Base-by-base conservation (phyloP, 208 protist species). In the Herpetomonas samuelpessoai region DNA sequence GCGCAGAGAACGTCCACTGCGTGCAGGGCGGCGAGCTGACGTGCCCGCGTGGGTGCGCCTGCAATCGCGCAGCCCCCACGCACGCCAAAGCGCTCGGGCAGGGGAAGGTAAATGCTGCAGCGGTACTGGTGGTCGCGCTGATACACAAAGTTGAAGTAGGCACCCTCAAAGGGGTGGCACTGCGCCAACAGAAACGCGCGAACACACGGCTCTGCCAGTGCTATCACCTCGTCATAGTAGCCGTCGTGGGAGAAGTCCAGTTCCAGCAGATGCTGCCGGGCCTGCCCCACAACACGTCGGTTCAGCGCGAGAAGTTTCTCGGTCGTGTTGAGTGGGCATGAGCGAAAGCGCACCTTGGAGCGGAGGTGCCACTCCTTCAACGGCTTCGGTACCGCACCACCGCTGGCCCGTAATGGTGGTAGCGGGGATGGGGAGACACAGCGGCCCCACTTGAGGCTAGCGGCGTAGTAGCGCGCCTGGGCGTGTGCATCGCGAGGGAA, bases 61-160 rank as follows among this genome's bases (percentile, higher is more conserved):
- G 54, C 81, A 30, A 92, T 81, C 12, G 69, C 68, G 59, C 68
- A 85, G n/a, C 79, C 85, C 25, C 85, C 85, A 26, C 85, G 85
- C 10, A 87, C 54, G 39, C 85, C 85, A 48, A 77, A 88, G 22
- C 45, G 46, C 28, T 72, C 66, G n/a, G 85, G 79, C 27, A 92
- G 70, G 16, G 85, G 85, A 22, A 92, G 69, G 54, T 86, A 88
- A 30, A 88, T 59, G 27, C 65, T 83, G 1, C 60, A 57, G 52
- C 85, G 78, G 49, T 63, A 83, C 74, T 86, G 71, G n/a, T 18
- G 46, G 49, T 71, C 65, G 10, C 65, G 44, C 25, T 24, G 18
- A 55, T 81, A 84, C 7, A 74, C 21, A 22, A 65, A 75, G 41
- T 65, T 71, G 22, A 87, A 69, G 54, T 65, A 76, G 45, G 76